These are phyloP conservation scores for Phanerodontia chrysosporium DNA, from an alignment of 768 basidiomycete species.

Conservation along the genomic window DNA sequence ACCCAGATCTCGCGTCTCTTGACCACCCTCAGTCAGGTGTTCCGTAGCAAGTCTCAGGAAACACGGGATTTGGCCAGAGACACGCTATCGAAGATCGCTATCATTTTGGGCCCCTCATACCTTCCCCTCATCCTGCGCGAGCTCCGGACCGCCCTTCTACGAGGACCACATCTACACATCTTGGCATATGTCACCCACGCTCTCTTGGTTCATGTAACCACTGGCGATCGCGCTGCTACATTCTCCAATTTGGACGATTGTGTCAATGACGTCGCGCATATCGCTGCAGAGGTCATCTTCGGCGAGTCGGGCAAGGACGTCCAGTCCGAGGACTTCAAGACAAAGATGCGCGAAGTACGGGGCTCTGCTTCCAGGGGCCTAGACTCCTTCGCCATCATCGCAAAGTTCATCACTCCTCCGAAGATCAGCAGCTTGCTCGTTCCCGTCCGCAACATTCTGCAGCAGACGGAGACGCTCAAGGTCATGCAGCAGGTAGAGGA, in stretches of 20 bases:
- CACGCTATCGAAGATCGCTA: conserved; percentile 74
- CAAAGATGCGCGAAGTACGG: conserved; percentile 89
- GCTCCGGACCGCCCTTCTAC: conserved; percentile 75
- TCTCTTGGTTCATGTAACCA: conserved; percentile 75
- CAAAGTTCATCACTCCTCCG: conserved; percentile 71
- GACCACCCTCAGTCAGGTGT: conserved; percentile 81
- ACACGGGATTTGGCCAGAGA: conserved; percentile 84
- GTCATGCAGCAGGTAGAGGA: conserved; percentile 86
- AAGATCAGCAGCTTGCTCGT: conserved; percentile 73
- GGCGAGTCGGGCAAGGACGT: conserved; percentile 91
- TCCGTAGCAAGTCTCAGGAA: conserved; percentile 93
- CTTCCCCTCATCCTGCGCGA: conserved; percentile 74
- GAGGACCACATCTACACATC: conserved; percentile 93
- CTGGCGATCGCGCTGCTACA: conserved; percentile 44
- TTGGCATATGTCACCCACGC: conserved; percentile 83
- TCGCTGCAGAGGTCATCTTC: conserved; percentile 88
- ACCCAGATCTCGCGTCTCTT: conserved; percentile 72
- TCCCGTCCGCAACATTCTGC: conserved; percentile 81
- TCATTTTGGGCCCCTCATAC: conserved; percentile 67
- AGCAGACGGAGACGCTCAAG: conserved; percentile 77
- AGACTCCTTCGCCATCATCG: conserved; percentile 80
- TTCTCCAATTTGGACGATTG: conserved; percentile 72
- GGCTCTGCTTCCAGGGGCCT: conserved; percentile 78
- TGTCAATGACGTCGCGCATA: conserved; percentile 72
- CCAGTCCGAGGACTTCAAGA: conserved; percentile 86